A percentile compares a stretch with the other conserved stretches of the same genome.
Evolutionary conservation across 495 filamentous ascomycete genomes (phyloP).

Genomic region (Stereocaulon alpinum): DNA sequence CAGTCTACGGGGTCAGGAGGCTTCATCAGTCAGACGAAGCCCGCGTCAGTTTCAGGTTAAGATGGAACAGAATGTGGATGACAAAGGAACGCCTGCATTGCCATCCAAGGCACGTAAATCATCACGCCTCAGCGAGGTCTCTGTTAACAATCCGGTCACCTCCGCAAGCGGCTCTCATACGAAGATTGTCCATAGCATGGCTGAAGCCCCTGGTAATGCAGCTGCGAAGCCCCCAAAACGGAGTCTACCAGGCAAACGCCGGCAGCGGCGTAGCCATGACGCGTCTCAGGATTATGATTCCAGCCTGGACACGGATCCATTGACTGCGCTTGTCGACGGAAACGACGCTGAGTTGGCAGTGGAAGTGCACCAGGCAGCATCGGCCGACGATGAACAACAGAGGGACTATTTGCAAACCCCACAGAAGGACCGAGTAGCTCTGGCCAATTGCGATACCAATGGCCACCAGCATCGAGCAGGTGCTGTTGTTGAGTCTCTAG

Average conservation of each 20-base stretch:
- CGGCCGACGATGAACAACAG: neutral
- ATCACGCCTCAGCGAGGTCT: neutral
- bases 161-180: neutral
- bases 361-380: neutral
- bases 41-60: neutral
- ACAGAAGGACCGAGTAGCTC: neutral
- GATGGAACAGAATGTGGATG: neutral
- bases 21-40: neutral
- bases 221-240: neutral
- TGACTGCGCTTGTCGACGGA: neutral
- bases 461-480: neutral
- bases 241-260: neutral
- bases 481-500: neutral
- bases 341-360: neutral
- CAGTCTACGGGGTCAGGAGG: neutral
- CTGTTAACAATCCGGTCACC: neutral
- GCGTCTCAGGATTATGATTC: neutral
- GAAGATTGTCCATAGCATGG: neutral
- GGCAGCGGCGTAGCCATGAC: neutral
- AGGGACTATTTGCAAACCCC: neutral
- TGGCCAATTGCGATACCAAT: neutral
- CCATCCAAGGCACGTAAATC: neutral
- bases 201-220: neutral
- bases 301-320: neutral
- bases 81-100: neutral